Evolutionary conservation across 2,329 filamentous ascomycete species (phyloP).

Genomic region (Aureobasidium sp.): DNA sequence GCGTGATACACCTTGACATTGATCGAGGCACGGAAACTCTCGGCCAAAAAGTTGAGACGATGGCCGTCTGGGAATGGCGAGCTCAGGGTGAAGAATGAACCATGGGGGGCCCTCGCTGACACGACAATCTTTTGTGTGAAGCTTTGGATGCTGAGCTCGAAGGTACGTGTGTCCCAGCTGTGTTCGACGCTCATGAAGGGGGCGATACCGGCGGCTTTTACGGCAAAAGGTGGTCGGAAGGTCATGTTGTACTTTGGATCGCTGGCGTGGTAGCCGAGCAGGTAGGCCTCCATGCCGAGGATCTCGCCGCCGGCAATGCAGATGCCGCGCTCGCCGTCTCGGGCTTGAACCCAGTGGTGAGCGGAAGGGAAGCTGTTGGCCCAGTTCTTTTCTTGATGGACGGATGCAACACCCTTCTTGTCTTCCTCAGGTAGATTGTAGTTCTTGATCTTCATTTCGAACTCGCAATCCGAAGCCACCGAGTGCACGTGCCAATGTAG

Average conservation of each 20-base stretch:
- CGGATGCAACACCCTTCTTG: slow-evolving; percentile 28
- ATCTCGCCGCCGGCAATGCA: slow-evolving; percentile 33
- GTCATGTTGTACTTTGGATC: slow-evolving; percentile 28
- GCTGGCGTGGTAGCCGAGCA: slow-evolving; percentile 38
- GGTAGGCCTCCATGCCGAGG: slow-evolving; percentile 36
- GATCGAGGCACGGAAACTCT: slow-evolving; percentile 41
- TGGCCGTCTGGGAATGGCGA: slow-evolving; percentile 41
- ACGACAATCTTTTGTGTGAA: slow-evolving; percentile 36
- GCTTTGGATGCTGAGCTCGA: slow-evolving; percentile 31
- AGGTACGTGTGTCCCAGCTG: slow-evolving; percentile 33
- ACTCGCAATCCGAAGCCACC: slow-evolving; percentile 33
- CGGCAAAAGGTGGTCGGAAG: slow-evolving; percentile 38
- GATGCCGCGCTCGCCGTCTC: slow-evolving; percentile 21
- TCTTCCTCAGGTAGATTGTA: slow-evolving; percentile 22
- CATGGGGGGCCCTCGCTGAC: slow-evolving; percentile 33
- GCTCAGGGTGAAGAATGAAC: slow-evolving; percentile 38
- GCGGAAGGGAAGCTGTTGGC: slow-evolving; percentile 38
- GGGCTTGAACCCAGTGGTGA: slow-evolving; percentile 35
- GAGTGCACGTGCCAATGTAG: slow-evolving; percentile 46
- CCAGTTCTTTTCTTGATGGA: slow-evolving; percentile 47
- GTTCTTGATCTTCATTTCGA: slow-evolving; percentile 31
- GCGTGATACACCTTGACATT: slow-evolving; percentile 35
- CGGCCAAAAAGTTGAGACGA: slow-evolving; percentile 34
- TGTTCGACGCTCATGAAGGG: slow-evolving; percentile 36
- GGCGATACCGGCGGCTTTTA: slow-evolving; percentile 29